Conservation (phyloP, 257 asterid species). For the Oldenlandia corymbosa region DNA sequence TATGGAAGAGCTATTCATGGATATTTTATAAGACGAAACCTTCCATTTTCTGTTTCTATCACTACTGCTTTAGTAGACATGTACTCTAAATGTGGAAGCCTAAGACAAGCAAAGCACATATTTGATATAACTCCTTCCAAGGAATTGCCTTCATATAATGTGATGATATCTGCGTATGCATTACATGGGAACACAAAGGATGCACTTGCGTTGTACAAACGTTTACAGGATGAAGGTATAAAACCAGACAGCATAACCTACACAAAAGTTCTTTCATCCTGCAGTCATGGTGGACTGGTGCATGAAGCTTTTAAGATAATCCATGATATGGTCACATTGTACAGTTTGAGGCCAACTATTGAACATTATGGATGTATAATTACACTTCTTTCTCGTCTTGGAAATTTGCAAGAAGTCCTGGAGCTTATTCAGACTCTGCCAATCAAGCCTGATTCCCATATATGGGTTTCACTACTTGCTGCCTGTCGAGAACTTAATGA, state of each 20-base stretch:
- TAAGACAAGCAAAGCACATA: conserved; percentile 14
- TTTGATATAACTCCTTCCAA: conserved; percentile 12
- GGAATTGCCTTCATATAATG: conserved; percentile 25
- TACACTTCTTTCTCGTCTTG: conserved; percentile 23
- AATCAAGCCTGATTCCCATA: conserved; percentile 20
- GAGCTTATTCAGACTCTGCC: conserved; percentile 23
- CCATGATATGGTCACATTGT: conserved; percentile 19
- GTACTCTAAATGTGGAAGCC: conserved; percentile 29
- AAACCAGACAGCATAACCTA: conserved; percentile 28
- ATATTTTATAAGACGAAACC: conserved; percentile 13
- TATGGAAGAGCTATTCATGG: conserved; percentile 30
- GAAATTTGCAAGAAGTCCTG: conserved; percentile 19
- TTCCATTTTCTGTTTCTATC: conserved; percentile 21
- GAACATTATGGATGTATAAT: conserved; percentile 27
- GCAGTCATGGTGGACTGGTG: conserved; percentile 24
- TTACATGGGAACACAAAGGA: conserved; percentile 23
- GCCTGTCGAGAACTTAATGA: conserved; percentile 27
- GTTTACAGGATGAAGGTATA: conserved; percentile 13
- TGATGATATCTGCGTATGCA: conserved; percentile 30
- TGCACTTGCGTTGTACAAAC: conserved; percentile 20
- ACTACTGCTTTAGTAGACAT: conserved; percentile 25
- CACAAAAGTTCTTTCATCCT: conserved; percentile 23
- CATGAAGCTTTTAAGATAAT: conserved; percentile 13
- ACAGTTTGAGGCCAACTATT: conserved; percentile 19
- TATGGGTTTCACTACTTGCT: conserved; percentile 26